These are phyloP conservation scores for Alternaria tenuissima DNA, from an alignment of 2,329 filamentous ascomycete species.

Conservation along the genomic window DNA sequence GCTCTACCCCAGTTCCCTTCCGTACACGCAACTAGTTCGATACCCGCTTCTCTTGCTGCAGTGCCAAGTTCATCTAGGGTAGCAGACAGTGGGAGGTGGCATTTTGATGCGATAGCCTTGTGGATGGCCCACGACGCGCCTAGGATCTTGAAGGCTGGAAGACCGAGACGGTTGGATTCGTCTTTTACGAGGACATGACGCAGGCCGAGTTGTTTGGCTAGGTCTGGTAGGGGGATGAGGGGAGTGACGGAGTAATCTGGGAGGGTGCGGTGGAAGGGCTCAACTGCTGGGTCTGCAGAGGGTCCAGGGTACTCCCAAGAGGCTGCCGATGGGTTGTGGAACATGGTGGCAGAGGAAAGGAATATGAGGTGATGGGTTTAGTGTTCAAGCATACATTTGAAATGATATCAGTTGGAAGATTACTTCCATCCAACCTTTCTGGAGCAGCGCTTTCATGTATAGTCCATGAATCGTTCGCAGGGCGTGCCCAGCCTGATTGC, in stretches of 20 bases:
- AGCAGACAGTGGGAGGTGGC: slow-evolving; percentile 56
- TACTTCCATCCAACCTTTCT: background rate
- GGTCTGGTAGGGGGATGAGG: slow-evolving; percentile 60
- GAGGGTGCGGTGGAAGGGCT: slow-evolving; percentile 65
- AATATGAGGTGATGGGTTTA: background rate
- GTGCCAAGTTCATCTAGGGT: slow-evolving; percentile 56
- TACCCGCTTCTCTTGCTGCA: slow-evolving; percentile 21
- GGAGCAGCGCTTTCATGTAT: background rate
- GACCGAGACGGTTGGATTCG: slow-evolving; percentile 71
- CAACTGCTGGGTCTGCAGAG: slow-evolving; percentile 28
- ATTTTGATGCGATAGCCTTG: slow-evolving; percentile 60
- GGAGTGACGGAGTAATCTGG: slow-evolving; percentile 66
- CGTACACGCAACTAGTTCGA: slow-evolving; percentile 69
- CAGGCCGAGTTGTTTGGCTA: slow-evolving; percentile 65
- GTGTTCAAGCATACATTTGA: background rate
- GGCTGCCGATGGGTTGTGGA: slow-evolving; percentile 38
- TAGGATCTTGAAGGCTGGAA: slow-evolving; percentile 82
- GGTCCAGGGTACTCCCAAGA: slow-evolving; percentile 29
- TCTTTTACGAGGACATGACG: slow-evolving; percentile 71
- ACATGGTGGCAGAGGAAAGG: slow-evolving; percentile 20
- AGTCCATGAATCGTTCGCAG: background rate
- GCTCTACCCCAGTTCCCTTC: slow-evolving; percentile 82
- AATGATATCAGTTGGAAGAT: background rate
- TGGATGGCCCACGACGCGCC: slow-evolving; percentile 79
- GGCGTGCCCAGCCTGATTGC: background rate